A percentile compares a stretch with the other conserved stretches of the same genome.
phyloP scores from a whole-genome alignment of 306 rosid genomes.

The Carpinus fangiana region DNA sequence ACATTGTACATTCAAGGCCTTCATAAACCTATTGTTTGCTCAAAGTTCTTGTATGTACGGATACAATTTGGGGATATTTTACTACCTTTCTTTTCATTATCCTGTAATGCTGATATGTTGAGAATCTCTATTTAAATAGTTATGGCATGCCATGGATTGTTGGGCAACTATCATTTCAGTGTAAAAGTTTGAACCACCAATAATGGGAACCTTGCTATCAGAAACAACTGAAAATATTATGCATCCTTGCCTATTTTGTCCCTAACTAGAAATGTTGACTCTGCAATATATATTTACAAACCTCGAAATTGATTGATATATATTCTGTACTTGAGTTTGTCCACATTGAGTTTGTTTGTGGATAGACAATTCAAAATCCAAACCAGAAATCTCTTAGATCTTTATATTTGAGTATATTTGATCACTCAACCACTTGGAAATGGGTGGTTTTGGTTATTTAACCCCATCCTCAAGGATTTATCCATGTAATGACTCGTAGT shows the following conservation, averaged over 20 bases:
- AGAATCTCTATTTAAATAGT: not conserved
- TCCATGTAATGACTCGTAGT: not conserved
- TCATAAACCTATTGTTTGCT: not conserved
- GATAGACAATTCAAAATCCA: not conserved
- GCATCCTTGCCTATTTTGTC: not conserved
- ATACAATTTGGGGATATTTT: not conserved
- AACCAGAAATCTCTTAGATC: not conserved
- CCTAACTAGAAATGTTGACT: not conserved
- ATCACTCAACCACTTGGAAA: not conserved
- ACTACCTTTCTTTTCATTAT: not conserved
- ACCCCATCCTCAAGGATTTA: not conserved
- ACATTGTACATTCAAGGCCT: not conserved
- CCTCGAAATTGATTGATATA: not conserved
- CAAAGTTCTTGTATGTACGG: not conserved
- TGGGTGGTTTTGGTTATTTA: not conserved
- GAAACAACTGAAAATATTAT: not conserved
- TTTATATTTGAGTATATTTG: not conserved
- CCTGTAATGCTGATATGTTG: not conserved
- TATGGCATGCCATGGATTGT: constrained; percentile 5
- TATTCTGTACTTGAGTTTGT: not conserved
- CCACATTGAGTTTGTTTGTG: not conserved
- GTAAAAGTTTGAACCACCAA: constrained; percentile 24
- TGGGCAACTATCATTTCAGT: constrained; percentile 5
- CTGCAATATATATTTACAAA: not conserved
- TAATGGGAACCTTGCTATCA: constrained; percentile 1